Evolutionary conservation across 352 stramenopile genomes (phyloP), one percentile per base, ranked within the genome.

Genomic region (Phytophthora capsici): DNA sequence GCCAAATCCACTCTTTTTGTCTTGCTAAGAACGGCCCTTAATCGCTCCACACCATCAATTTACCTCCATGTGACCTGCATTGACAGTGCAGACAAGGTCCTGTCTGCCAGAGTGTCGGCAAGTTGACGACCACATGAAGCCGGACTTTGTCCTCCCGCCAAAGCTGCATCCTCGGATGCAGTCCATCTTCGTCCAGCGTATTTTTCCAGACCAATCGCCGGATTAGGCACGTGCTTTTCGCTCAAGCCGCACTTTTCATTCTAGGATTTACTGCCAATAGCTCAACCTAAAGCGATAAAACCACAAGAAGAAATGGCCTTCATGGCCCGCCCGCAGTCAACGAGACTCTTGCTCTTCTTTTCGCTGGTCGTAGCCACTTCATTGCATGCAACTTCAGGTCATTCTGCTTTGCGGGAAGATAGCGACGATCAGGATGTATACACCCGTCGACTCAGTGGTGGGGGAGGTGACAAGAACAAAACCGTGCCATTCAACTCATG

Each of bases 401-500:
- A 72, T 19, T 16, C 50, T 0, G 20, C 45, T 12, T 40, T 68
- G 45, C 63, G 37, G 50, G 49, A 71, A 52, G 57, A 57, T 44
- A 14, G 4, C 36, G 16, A 73, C n/a, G 16, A 61, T 26, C n/a
- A 58, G 6, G 50, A 59, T 34, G 26, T 20, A 17, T 28, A 30
- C 36, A 45, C 26, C 9, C 68, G 68, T 17, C 45, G 46, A 23
- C 43, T 76, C 3, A 73, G 40, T 26, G 71, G 58, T 10, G 61
- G 22, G 19, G 54, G 25, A 4, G 53, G 59, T 10, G 62, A 65
- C n/a, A 65, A 68, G 44, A 59, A 77, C 51, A 68, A 71, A 40
- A 73, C 61, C 2, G 63, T 83, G 49, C 75, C 77, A 16, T 89
- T 89, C 49, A 75, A 77, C 45, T 82, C 66, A 3, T 71, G 55